Conservation (phyloP, 306 rosid species). For the Prunus persica region DNA sequence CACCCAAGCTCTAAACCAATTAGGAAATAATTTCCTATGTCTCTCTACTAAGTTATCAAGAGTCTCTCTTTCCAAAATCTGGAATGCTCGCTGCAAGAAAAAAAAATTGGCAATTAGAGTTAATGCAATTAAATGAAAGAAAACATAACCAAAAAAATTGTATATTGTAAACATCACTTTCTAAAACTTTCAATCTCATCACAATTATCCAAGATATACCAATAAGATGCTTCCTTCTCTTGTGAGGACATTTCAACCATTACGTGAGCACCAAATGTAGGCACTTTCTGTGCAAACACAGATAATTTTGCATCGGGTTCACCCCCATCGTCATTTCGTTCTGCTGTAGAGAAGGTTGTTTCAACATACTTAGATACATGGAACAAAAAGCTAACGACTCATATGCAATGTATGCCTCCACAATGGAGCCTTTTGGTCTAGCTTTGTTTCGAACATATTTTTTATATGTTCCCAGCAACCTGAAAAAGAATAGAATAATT, state of each 20-base stretch:
- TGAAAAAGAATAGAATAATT: background rate
- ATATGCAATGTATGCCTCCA: background rate
- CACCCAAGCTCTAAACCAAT: background rate
- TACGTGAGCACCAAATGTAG: background rate
- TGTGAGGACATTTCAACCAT: background rate
- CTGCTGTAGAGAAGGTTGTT: background rate
- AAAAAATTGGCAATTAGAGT: no score
- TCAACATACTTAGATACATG: background rate
- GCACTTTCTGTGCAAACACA: background rate
- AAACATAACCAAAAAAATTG: no score
- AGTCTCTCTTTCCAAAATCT: background rate
- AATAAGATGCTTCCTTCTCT: background rate
- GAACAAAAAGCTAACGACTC: background rate
- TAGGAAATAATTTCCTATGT: background rate
- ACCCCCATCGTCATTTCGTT: background rate
- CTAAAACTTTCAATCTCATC: background rate
- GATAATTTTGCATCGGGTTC: background rate
- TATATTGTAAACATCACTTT: background rate
- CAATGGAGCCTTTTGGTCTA: background rate
- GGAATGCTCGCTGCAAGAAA: background rate
- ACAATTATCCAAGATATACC: constrained; percentile 3
- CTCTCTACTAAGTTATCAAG: background rate
- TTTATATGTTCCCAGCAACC: background rate
- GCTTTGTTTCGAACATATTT: constrained; percentile 3
- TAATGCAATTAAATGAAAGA: no score